These are phyloP conservation scores for Blastobotrys muscicola DNA, from an alignment of 805 yeast genomes.

Conservation along the genomic window DNA sequence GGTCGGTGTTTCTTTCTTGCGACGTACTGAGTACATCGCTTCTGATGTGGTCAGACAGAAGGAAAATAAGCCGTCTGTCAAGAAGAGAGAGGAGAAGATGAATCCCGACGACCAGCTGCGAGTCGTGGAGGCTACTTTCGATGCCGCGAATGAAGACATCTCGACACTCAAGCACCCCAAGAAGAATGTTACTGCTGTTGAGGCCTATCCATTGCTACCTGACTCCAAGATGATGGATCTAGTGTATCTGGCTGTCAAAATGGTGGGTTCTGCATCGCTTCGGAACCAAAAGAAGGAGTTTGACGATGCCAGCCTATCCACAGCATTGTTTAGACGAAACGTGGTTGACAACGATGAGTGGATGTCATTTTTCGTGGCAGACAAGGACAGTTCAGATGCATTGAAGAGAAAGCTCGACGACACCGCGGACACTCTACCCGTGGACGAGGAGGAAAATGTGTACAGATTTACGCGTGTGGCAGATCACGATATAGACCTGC, in stretches of 20 bases:
- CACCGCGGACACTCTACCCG: conserved; percentile 31
- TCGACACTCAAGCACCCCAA: conserved; percentile 66
- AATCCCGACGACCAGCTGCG: conserved; percentile 57
- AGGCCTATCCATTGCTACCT: conserved; percentile 74
- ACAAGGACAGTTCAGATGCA: conserved; percentile 31
- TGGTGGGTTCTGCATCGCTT: conserved; percentile 39
- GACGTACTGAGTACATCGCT: conserved; percentile 90
- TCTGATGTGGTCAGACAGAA: conserved; percentile 38
- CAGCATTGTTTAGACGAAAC: conserved; percentile 61
- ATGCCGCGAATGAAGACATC: conserved; percentile 39
- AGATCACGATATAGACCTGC: conserved; percentile 68
- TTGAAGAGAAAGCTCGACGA: conserved; percentile 39
- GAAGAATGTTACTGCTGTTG: conserved; percentile 61
- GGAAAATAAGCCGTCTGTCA: conserved; percentile 17
- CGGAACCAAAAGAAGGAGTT: conserved; percentile 16
- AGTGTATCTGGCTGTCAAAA: conserved; percentile 33
- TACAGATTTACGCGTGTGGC: conserved; percentile 56
- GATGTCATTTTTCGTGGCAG: conserved; percentile 57
- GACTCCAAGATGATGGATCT: conserved; percentile 88
- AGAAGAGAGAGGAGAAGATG: conserved; percentile 21
- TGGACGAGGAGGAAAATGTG: conserved; percentile 33
- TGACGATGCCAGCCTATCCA: conserved; percentile 21
- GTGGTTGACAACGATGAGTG: conserved; percentile 65
- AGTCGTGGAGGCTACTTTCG: conserved; percentile 74
- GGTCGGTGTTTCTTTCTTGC: conserved; percentile 58